Conservation (phyloP, 768 basidiomycete species). For the Xerocomellus intermedius region DNA sequence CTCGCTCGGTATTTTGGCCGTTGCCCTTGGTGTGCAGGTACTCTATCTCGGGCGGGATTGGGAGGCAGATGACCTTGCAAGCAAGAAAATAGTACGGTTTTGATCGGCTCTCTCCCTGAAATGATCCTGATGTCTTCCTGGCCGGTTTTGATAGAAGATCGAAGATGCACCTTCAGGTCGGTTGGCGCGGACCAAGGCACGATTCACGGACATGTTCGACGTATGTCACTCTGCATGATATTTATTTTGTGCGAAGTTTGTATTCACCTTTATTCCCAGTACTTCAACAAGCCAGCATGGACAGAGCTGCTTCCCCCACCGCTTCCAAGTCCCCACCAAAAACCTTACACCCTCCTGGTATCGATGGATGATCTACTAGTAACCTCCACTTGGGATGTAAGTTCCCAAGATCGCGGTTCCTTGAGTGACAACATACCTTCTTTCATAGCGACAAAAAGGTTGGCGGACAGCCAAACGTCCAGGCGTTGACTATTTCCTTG, state of each 20-base stretch:
- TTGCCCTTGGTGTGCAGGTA: slow-evolving; percentile 56
- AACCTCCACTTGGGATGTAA: slow-evolving; percentile 92
- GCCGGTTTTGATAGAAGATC: slow-evolving; percentile 41
- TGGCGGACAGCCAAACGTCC: slow-evolving; percentile 98
- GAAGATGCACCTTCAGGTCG: slow-evolving; percentile 61
- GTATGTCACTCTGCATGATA: slow-evolving; percentile 40
- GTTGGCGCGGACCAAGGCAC: slow-evolving; percentile 60
- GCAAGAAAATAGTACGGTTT: slow-evolving; percentile 56
- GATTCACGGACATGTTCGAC: slow-evolving; percentile 66
- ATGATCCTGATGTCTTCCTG: not conserved
- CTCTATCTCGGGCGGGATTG: slow-evolving; percentile 78
- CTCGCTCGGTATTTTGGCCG: slow-evolving; percentile 49
- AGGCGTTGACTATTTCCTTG: slow-evolving; percentile 97
- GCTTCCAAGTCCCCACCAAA: slow-evolving; percentile 75
- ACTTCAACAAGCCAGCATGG: slow-evolving; percentile 93
- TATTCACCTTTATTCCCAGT: slow-evolving; percentile 41
- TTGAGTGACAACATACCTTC: not conserved
- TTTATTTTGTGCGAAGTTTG: not conserved
- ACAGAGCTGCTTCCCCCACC: slow-evolving; percentile 88
- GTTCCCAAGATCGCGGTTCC: slow-evolving; percentile 32
- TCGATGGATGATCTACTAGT: slow-evolving; percentile 92
- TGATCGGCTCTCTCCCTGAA: not conserved
- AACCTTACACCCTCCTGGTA: slow-evolving; percentile 89
- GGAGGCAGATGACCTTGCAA: slow-evolving; percentile 67
- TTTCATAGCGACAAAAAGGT: slow-evolving; percentile 75